Base-by-base conservation (phyloP, 495 filamentous ascomycete species). In the Sporormia fimetaria region DNA sequence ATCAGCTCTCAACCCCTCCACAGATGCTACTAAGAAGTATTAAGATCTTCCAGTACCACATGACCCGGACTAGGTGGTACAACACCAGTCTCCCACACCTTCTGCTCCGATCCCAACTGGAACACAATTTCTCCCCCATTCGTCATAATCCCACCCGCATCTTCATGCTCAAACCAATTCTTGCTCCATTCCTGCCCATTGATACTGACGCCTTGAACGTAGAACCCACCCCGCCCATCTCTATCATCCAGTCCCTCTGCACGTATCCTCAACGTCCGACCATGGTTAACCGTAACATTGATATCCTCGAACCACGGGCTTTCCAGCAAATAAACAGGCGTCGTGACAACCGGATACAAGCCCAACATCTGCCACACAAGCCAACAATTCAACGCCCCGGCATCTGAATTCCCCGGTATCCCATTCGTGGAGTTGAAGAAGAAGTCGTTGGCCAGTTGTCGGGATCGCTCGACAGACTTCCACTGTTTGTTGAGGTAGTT, bases 321-420 rank as follows among this genome's bases (percentile, higher is more conserved):
- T 11, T 48, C 38, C 5, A 63, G 46, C 8, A 63, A 47, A 46
- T 59, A 63, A 15, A 59, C 52, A 4, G 58, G 46, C 20, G 56
- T 56, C 3, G 54, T 57, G 9, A 56, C 52, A n/a, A 63, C 44
- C 2, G 60, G 60, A 37, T 63, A 63, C 0, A 63, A 28, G 3
- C 60, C 60, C 7, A 63, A 22, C 56, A 63, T 57, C 31, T 59
- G 42, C 56, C 57, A 63, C 15, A 63, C 34, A 1, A 63, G 42
- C 57, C 58, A 60, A 14, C 47, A 45, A 37, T 59, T 53, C 17
- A 57, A 25, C 0, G 56, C 60, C n/a, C 60, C 60, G 5, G 58
- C 58, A 33, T 63, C 60, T 18, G 48, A 56, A 38, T 61, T 61
- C 12, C 60, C 60, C 0, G 58, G 60, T 4, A 63, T 49, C 20